Conservation (phyloP, 1,139 yeast genomes). For the Suhomyces wounanorum region DNA sequence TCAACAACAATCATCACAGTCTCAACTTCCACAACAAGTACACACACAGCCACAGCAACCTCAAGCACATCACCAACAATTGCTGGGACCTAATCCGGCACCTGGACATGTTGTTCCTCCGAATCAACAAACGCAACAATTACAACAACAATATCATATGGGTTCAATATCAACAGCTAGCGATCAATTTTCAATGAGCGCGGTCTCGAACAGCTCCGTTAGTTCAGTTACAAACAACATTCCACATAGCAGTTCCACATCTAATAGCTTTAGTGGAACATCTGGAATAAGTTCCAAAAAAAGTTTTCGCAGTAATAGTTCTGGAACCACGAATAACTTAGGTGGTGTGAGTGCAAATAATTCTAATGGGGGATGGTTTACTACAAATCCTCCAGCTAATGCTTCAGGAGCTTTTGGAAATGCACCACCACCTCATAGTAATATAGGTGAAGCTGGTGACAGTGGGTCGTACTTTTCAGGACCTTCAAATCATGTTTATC, state of each 20-base stretch:
- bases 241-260: conserved; percentile 5
- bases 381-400: conserved; percentile 10
- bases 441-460: conserved; percentile 1
- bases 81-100: conserved; percentile 11
- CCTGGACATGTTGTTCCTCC: not conserved
- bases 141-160: conserved; percentile 11
- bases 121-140: conserved; percentile 1
- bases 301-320: conserved; percentile 12
- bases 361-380: conserved; percentile 12
- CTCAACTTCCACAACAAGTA: not conserved
- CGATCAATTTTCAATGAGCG: conserved; percentile 13
- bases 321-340: conserved; percentile 7
- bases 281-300: conserved; percentile 7
- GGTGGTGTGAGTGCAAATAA: conserved; percentile 4
- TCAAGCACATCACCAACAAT: conserved; percentile 1
- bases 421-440: conserved; percentile 6
- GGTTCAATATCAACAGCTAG: conserved; percentile 11
- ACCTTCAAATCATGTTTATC: conserved; percentile 9
- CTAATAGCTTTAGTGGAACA: conserved; percentile 12
- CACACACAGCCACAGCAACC: too few species aligned
- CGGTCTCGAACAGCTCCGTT: conserved; percentile 13
- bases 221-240: conserved; percentile 12
- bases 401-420: conserved; percentile 7
- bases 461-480: not conserved
- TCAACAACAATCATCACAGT: conserved; percentile 1